Conservation (phyloP, 2,329 filamentous ascomycete genomes). For the Fonsecaea erecta region DNA sequence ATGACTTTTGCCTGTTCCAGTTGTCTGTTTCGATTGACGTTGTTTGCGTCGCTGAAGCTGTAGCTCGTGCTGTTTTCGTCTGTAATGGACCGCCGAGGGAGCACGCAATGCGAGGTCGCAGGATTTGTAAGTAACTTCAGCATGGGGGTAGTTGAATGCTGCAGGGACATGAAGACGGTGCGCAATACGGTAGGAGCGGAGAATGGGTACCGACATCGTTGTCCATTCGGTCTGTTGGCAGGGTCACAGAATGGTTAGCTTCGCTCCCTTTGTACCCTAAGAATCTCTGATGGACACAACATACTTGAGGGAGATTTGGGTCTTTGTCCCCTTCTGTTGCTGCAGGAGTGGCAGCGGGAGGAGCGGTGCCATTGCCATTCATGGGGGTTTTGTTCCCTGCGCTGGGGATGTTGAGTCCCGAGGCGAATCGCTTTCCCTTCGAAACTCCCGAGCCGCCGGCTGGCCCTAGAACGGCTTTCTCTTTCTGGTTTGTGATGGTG, state of each 20-base stretch:
- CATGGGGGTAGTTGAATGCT: constrained; percentile 51
- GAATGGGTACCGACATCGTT: constrained; percentile 34
- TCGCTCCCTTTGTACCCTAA: background rate
- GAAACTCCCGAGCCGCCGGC: constrained; percentile 25
- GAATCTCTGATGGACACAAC: constrained; percentile 19
- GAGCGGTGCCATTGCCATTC: constrained; percentile 31
- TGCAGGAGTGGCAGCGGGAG: constrained; percentile 40
- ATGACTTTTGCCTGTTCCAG: constrained; percentile 17
- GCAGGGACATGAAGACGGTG: constrained; percentile 52
- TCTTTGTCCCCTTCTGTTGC: constrained; percentile 26
- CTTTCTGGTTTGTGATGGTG: constrained; percentile 45
- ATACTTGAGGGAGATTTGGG: constrained; percentile 42
- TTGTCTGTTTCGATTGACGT: constrained; percentile 25
- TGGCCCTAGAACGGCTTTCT: constrained; percentile 23
- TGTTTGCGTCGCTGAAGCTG: constrained; percentile 30
- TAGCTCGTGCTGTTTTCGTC: constrained; percentile 38
- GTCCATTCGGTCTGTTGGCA: constrained; percentile 31
- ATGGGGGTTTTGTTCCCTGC: constrained; percentile 37
- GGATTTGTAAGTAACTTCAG: constrained; percentile 51
- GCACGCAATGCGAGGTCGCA: constrained; percentile 51
- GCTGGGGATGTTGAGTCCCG: constrained; percentile 12
- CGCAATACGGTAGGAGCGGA: constrained; percentile 55
- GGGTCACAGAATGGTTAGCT: background rate
- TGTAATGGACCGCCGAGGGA: constrained; percentile 50
- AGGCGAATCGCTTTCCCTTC: constrained; percentile 28